Conservation (phyloP, 108 stramenopile genomes). For the Cyclotella cryptica region DNA sequence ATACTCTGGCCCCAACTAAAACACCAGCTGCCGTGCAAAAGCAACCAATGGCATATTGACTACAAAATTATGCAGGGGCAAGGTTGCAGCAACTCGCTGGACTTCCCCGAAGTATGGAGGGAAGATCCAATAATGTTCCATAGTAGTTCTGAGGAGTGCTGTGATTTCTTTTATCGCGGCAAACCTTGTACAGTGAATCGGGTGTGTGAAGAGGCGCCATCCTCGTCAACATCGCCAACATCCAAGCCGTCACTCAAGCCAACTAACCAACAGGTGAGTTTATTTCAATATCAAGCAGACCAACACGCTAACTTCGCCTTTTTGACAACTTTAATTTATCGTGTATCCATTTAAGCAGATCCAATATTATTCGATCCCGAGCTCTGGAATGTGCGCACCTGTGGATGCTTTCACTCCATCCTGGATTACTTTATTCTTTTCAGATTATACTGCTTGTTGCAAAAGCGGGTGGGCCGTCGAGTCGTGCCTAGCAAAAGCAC, state of each 20-base stretch:
- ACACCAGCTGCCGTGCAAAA: not conserved
- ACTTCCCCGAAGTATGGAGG: not conserved
- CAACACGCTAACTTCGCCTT: not conserved
- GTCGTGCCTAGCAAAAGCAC: not conserved
- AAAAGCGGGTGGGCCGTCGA: not conserved
- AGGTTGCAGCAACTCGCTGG: not conserved
- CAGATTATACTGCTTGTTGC: not conserved
- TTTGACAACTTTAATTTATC: not conserved
- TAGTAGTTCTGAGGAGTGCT: not conserved
- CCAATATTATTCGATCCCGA: slow-evolving; percentile 5
- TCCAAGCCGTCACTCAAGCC: not conserved
- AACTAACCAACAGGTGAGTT: not conserved
- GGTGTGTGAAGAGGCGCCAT: not conserved
- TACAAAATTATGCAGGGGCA: not conserved
- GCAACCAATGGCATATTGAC: slow-evolving; percentile 6
- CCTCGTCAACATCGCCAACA: not conserved
- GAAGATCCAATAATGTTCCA: not conserved
- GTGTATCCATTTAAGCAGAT: not conserved
- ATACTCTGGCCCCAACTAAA: too few species aligned
- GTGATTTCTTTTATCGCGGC: not conserved
- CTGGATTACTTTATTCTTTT: not conserved
- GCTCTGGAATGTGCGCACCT: not conserved
- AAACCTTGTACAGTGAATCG: not conserved
- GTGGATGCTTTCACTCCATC: not conserved
- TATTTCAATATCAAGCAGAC: not conserved